Conservation (phyloP, 495 filamentous ascomycete species). For the Saxophila tyrrhenica region DNA sequence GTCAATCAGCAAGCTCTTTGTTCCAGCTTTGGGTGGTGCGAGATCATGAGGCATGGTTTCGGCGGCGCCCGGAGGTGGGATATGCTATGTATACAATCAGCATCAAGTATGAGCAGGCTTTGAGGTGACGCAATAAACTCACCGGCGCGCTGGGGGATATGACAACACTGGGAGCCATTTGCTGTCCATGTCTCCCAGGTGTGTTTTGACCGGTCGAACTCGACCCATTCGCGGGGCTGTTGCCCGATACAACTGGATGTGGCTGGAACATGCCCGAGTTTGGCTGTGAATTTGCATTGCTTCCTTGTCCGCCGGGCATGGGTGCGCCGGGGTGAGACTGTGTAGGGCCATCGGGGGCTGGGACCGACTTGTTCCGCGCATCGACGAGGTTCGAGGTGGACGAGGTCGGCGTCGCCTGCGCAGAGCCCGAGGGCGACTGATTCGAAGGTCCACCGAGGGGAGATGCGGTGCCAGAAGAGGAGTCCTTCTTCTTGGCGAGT, state of each 20-base stretch:
- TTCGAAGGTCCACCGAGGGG: slow-evolving; percentile 49
- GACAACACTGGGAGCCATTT: slow-evolving; percentile 73
- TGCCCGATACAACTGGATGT: background rate
- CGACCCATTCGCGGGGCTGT: slow-evolving; percentile 35
- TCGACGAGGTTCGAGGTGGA: slow-evolving; percentile 83
- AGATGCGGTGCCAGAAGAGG: slow-evolving; percentile 65
- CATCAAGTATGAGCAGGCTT: background rate
- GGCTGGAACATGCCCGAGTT: background rate
- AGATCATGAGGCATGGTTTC: slow-evolving; percentile 99
- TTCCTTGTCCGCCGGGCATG: slow-evolving; percentile 3
- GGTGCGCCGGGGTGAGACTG: slow-evolving; percentile 11
- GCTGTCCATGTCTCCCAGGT: background rate
- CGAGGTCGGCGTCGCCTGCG: slow-evolving; percentile 48
- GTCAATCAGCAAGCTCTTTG: slow-evolving; percentile 83
- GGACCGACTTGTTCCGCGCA: slow-evolving; percentile 67
- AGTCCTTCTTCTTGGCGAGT: slow-evolving; percentile 81
- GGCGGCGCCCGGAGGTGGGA: slow-evolving; percentile 81
- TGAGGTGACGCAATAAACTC: slow-evolving; percentile 32
- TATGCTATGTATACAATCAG: slow-evolving; percentile 51
- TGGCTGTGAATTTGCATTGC: background rate
- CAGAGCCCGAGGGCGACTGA: slow-evolving; percentile 52
- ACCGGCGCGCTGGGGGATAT: slow-evolving; percentile 93
- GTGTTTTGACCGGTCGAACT: slow-evolving; percentile 11
- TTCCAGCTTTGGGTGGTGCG: slow-evolving; percentile 75
- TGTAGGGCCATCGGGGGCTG: slow-evolving; percentile 44